A percentile compares a stretch with the other conserved stretches of the same genome.
Evolutionary conservation across 2,329 filamentous ascomycete species (phyloP).

Genomic region (Colletotrichum endophyticum): DNA sequence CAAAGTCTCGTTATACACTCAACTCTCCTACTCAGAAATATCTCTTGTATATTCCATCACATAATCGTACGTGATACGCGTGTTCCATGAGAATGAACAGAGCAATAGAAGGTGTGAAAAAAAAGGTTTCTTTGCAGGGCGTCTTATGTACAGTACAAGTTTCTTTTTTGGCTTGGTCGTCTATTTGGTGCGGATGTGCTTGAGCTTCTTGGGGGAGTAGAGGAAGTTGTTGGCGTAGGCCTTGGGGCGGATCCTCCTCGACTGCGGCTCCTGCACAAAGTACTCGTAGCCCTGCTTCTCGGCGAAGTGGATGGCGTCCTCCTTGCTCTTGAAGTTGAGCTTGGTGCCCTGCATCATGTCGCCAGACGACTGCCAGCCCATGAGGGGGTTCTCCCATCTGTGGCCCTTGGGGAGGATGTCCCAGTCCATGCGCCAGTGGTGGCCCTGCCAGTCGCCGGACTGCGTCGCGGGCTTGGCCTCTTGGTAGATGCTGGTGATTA

Average conservation of each 20-base stretch:
- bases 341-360: slow-evolving; percentile 95
- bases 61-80: background rate
- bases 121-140: slow-evolving; percentile 2
- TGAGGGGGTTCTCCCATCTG: slow-evolving; percentile 97
- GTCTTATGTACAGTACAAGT: slow-evolving; percentile 31
- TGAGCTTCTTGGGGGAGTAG: slow-evolving; percentile 84
- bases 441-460: slow-evolving; percentile 84
- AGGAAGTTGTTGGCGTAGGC: slow-evolving; percentile 97
- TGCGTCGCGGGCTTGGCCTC: slow-evolving; percentile 95
- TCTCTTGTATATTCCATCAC: background rate
- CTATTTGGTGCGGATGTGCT: slow-evolving; percentile 84
- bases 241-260: slow-evolving; percentile 85
- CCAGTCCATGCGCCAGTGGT: slow-evolving; percentile 98
- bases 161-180: slow-evolving; percentile 9
- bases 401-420: slow-evolving; percentile 91
- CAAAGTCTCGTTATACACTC: background rate
- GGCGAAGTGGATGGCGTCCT: slow-evolving; percentile 92
- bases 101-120: background rate
- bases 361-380: slow-evolving; percentile 97
- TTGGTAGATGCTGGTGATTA: slow-evolving; percentile 77
- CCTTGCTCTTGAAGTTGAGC: slow-evolving; percentile 88
- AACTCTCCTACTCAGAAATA: background rate
- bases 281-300: slow-evolving; percentile 99
- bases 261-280: slow-evolving; percentile 96
- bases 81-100: background rate